A percentile compares a stretch with the other conserved stretches of the same genome.
These are phyloP conservation scores for Pestalotiopsis sp. DNA, from an alignment of 2,329 filamentous ascomycete genomes.

Conservation along the genomic window DNA sequence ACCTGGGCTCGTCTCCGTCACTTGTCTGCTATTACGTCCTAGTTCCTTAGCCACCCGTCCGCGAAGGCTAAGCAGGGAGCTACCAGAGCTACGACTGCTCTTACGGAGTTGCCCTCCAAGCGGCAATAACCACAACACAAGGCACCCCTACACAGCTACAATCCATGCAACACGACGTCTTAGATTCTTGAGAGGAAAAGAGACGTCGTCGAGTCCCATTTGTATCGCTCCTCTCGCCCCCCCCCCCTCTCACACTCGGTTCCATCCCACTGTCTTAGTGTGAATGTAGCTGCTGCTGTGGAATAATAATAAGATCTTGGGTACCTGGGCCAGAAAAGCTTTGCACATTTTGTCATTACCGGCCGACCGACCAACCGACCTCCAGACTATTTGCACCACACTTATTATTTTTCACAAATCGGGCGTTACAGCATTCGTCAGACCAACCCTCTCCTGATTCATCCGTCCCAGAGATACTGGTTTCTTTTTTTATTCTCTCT, in stretches of 20 bases:
- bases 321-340: neutral
- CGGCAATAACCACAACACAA: slow-evolving; percentile 5
- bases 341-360: neutral
- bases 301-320: neutral
- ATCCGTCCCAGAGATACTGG: neutral
- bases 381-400: neutral
- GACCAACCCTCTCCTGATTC: neutral
- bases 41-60: neutral
- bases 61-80: neutral
- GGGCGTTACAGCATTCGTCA: neutral
- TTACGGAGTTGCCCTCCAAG: slow-evolving; percentile 1
- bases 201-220: neutral
- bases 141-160: slow-evolving; percentile 1
- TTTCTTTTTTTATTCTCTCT: neutral
- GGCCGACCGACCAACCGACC: neutral
- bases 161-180: slow-evolving; percentile 7
- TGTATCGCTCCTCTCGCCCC: neutral
- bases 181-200: neutral
- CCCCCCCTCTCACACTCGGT: neutral
- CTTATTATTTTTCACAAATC: neutral
- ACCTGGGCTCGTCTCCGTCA: neutral
- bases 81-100: neutral
- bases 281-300: neutral
- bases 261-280: neutral
- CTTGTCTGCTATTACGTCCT: slow-evolving; percentile 3